Evolutionary conservation across 768 basidiomycete genomes (phyloP).

Genomic region (Pleurotus ostreatus): DNA sequence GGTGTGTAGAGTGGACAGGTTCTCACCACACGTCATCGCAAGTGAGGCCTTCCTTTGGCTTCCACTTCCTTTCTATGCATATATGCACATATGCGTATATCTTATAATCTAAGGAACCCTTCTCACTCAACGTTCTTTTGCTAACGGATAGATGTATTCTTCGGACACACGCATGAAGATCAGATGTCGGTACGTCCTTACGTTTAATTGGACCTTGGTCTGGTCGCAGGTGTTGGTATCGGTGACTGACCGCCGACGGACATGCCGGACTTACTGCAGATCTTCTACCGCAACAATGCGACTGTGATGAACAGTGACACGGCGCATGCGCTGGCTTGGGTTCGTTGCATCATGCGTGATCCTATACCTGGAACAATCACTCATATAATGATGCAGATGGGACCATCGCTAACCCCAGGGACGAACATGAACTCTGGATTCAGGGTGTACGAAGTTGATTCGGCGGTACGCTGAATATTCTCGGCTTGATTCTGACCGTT

Average conservation of each 20-base stretch:
- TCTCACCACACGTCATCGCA: slow-evolving; percentile 72
- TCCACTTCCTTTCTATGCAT: too few species aligned
- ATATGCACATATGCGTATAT: too few species aligned
- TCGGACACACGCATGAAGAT: slow-evolving; percentile 75
- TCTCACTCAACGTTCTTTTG: slow-evolving; percentile 11
- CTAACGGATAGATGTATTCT: slow-evolving; percentile 57
- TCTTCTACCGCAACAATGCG: slow-evolving; percentile 71
- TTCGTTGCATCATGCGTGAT: slow-evolving; percentile 13
- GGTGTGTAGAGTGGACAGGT: slow-evolving; percentile 60
- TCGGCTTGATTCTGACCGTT: neutral
- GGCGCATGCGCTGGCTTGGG: slow-evolving; percentile 48
- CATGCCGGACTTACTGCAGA: slow-evolving; percentile 29
- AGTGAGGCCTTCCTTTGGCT: slow-evolving; percentile 35
- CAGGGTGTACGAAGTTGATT: slow-evolving; percentile 68
- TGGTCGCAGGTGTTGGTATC: too few species aligned
- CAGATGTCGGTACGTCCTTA: slow-evolving; percentile 48
- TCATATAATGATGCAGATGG: slow-evolving; percentile 40
- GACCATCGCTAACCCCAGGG: slow-evolving; percentile 65
- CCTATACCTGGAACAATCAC: neutral
- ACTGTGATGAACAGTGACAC: slow-evolving; percentile 53
- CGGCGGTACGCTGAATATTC: slow-evolving; percentile 42
- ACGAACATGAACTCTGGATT: slow-evolving; percentile 76
- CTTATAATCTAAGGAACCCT: neutral
- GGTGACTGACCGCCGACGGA: too few species aligned
- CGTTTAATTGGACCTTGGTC: neutral